These are phyloP conservation scores for Stephanodiscus triporus DNA, from an alignment of 108 stramenopile genomes.

Conservation along the genomic window DNA sequence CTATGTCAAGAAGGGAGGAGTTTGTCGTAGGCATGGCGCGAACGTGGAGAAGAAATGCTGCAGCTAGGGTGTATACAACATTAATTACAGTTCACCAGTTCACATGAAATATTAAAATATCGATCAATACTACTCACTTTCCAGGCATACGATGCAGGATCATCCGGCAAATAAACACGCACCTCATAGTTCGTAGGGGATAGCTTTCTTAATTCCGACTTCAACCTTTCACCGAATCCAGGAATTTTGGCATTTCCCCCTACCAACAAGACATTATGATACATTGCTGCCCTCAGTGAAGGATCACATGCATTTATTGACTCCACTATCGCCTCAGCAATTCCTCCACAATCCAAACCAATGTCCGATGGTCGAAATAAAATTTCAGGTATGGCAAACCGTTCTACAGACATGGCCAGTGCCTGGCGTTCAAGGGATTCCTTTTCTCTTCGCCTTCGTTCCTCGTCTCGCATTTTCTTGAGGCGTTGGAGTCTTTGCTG, in stretches of 20 bases:
- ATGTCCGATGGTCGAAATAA: constrained; percentile 93
- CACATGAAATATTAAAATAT: background rate
- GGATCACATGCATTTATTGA: constrained; percentile 77
- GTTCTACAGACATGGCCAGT: constrained; percentile 82
- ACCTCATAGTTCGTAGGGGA: constrained; percentile 74
- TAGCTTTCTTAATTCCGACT: constrained; percentile 72
- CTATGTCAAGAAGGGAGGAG: too few relatives aligned
- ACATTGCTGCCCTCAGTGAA: constrained; percentile 76
- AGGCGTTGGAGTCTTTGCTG: constrained; percentile 64
- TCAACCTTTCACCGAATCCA: constrained; percentile 70
- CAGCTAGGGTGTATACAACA: too few relatives aligned
- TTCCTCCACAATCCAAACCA: constrained; percentile 83
- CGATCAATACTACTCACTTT: constrained; percentile 22
- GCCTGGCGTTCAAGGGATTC: constrained; percentile 77
- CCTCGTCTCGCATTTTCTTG: constrained; percentile 63
- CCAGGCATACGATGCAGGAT: constrained; percentile 75
- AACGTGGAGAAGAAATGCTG: too few relatives aligned
- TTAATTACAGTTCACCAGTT: background rate
- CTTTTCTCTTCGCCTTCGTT: constrained; percentile 61
- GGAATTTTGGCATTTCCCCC: constrained; percentile 88
- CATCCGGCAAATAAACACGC: constrained; percentile 58
- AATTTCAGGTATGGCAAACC: constrained; percentile 93
- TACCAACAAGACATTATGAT: constrained; percentile 76
- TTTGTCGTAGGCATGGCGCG: too few relatives aligned
- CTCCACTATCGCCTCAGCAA: constrained; percentile 83